A percentile compares a stretch with the other conserved stretches of the same genome.
Conservation (phyloP, 768 basidiomycete species). For the Cyclocybe aegerita region DNA sequence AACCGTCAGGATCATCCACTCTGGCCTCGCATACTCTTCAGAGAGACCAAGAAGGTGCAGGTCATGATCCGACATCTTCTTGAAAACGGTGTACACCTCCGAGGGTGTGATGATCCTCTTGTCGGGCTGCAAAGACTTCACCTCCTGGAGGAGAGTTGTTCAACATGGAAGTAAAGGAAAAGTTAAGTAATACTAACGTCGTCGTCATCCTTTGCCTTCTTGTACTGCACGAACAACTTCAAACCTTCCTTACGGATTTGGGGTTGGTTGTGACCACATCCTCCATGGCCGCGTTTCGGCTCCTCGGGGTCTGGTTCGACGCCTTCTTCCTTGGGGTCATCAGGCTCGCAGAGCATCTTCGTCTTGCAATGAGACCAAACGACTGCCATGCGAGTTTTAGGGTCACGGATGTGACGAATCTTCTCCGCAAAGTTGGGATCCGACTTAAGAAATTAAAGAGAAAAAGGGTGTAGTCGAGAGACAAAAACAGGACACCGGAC, state of each 20-base stretch:
- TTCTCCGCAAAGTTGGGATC: conserved; percentile 84
- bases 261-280: conserved; percentile 93
- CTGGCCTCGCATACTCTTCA: conserved; percentile 93
- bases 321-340: conserved; percentile 85
- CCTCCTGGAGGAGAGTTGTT: conserved; percentile 50
- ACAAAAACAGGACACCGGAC: conserved; percentile 7
- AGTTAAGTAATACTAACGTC: conserved; percentile 59
- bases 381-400: conserved; percentile 82
- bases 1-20: conserved; percentile 99
- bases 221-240: conserved; percentile 93
- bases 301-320: conserved; percentile 69
- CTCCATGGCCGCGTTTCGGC: conserved; percentile 90
- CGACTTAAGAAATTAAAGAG: conserved; percentile 54
- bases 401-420: conserved; percentile 83
- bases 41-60: conserved; percentile 88
- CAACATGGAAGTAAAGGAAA: conserved; percentile 4
- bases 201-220: conserved; percentile 91
- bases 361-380: conserved; percentile 88
- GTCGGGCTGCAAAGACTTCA: conserved; percentile 79
- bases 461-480: conserved; percentile 6
- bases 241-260: conserved; percentile 90
- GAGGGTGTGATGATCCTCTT: conserved; percentile 80
- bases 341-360: conserved; percentile 86
- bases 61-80: conserved; percentile 92
- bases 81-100: conserved; percentile 92